Conservation (phyloP, 1,284 basidiomycete genomes). For the Termitomyces sp. region DNA sequence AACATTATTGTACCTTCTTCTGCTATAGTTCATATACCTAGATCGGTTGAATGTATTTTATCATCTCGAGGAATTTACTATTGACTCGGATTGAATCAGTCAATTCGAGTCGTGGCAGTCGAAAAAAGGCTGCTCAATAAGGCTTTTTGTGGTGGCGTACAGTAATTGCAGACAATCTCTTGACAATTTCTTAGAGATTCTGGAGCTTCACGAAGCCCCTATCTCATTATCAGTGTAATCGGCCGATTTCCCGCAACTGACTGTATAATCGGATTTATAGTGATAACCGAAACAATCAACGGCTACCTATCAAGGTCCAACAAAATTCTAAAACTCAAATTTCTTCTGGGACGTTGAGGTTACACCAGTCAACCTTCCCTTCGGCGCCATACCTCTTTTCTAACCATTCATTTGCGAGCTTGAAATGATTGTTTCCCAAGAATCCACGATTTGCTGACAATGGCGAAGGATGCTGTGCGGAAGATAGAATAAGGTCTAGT, state of each 20-base stretch:
- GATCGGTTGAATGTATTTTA: conserved; percentile 17
- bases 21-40: conserved; percentile 25
- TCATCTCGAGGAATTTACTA: background rate
- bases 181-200: too few relatives aligned
- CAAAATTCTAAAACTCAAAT: conserved; percentile 15
- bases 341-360: conserved; percentile 30
- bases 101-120: background rate
- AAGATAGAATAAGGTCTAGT: conserved; percentile 12
- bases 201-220: background rate
- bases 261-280: conserved; percentile 7
- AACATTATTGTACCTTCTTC: conserved; percentile 21
- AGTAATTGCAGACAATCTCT: background rate
- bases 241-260: background rate
- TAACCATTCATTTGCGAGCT: conserved; percentile 81
- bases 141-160: background rate
- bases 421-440: conserved; percentile 89
- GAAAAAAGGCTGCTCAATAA: background rate
- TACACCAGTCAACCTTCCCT: conserved; percentile 74
- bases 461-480: conserved; percentile 73
- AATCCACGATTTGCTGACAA: conserved; percentile 81
- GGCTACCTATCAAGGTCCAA: conserved; percentile 1
- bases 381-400: conserved; percentile 67
- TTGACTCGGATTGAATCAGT: background rate
- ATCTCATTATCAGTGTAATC: background rate
- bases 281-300: conserved; percentile 4